A percentile compares a stretch with the other conserved stretches of the same genome.
These are phyloP conservation scores for Cyclocybe aegerita DNA, from an alignment of 768 basidiomycete genomes.

Conservation along the genomic window DNA sequence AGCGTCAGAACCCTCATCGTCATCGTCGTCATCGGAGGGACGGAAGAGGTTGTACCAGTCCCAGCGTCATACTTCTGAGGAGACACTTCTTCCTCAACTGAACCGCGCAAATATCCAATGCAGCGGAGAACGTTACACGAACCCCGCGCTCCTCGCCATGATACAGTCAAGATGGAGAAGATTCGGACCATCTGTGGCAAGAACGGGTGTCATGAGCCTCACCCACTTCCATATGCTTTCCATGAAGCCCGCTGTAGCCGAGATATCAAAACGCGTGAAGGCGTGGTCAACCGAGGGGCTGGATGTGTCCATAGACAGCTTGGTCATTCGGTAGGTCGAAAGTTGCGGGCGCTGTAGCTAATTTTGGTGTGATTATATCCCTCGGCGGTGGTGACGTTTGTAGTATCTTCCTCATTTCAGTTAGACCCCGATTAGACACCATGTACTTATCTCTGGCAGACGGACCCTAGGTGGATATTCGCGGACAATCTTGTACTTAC, in stretches of 20 bases:
- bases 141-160: slow-evolving; percentile 24
- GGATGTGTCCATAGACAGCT: slow-evolving; percentile 22
- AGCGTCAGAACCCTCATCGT: not conserved
- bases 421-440: too few relatives aligned
- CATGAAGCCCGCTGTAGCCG: slow-evolving; percentile 22
- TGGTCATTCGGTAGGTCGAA: slow-evolving; percentile 18
- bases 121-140: slow-evolving; percentile 30
- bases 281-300: slow-evolving; percentile 26
- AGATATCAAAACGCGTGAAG: slow-evolving; percentile 17
- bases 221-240: slow-evolving; percentile 28
- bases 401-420: too few relatives aligned
- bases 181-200: not conserved
- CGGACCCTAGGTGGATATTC: too few relatives aligned
- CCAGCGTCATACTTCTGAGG: not conserved
- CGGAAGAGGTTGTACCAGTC: not conserved
- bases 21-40: not conserved
- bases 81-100: slow-evolving; percentile 23
- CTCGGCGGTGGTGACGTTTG: too few relatives aligned
- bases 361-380: too few relatives aligned
- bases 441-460: too few relatives aligned
- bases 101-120: slow-evolving; percentile 29
- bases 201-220: slow-evolving; percentile 10
- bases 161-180: slow-evolving; percentile 31
- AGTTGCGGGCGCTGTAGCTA: not conserved
- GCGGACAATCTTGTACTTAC: too few relatives aligned